Conservation (phyloP, 2,329 filamentous ascomycete genomes). For the Beauveria asiatica region DNA sequence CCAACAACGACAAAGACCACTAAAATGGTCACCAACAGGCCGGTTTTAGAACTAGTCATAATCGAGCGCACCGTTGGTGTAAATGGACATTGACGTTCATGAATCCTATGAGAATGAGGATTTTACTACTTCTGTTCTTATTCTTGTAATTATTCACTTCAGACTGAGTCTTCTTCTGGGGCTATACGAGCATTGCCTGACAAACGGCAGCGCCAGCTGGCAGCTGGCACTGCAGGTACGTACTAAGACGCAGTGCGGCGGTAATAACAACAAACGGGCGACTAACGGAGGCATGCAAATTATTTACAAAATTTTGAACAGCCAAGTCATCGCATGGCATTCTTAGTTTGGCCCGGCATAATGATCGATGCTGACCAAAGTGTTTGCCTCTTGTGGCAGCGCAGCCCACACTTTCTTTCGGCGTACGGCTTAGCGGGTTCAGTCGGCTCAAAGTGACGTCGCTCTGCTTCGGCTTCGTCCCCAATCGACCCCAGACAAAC, state of each 20-base stretch:
- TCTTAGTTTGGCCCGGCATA: not conserved
- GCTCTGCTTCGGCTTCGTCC: conserved; percentile 12
- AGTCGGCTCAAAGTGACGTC: conserved; percentile 27
- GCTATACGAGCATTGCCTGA: not conserved
- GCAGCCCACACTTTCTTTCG: not conserved
- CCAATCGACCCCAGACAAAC: conserved; percentile 6
- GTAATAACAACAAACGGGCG: not conserved
- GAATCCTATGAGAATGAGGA: too few species aligned
- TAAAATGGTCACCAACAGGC: conserved; percentile 4
- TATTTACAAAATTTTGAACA: too few species aligned
- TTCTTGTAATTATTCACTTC: not conserved
- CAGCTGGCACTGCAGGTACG: not conserved
- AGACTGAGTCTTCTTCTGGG: not conserved
- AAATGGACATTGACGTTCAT: not conserved
- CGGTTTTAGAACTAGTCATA: conserved; percentile 5
- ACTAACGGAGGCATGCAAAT: too few species aligned
- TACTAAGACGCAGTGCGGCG: not conserved
- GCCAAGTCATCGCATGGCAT: not conserved
- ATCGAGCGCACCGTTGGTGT: not conserved
- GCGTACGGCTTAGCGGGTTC: conserved; percentile 18
- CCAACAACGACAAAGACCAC: not conserved
- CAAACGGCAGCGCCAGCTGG: conserved; percentile 4
- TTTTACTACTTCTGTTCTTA: too few species aligned
- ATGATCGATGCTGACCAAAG: not conserved
- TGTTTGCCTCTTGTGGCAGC: not conserved